These are phyloP conservation scores for Aspergillus luchuensis DNA, from an alignment of 2,329 filamentous ascomycete genomes.

Conservation along the genomic window DNA sequence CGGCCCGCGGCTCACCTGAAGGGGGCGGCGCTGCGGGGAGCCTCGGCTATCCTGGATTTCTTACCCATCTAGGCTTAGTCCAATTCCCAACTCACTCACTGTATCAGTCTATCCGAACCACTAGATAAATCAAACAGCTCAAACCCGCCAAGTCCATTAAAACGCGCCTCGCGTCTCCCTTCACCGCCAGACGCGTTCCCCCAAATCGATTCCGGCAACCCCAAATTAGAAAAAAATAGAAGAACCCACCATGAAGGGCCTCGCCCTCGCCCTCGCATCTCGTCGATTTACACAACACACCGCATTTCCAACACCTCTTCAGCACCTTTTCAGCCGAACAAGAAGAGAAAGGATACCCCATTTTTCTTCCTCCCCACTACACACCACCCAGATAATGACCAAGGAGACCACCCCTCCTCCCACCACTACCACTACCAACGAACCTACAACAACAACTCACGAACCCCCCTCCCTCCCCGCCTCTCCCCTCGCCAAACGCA, in stretches of 20 bases:
- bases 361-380: not conserved
- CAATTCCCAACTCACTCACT: not conserved
- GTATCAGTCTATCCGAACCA: too few species aligned
- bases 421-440: constrained; percentile 23
- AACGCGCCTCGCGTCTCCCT: constrained; percentile 22
- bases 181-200: constrained; percentile 28
- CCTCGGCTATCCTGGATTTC: not conserved
- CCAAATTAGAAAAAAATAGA: too few species aligned
- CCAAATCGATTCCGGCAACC: not conserved
- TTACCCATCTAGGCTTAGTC: not conserved
- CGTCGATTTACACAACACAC: constrained; percentile 2
- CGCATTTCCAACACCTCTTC: constrained; percentile 4
- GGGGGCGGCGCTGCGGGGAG: not conserved
- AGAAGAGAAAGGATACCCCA: not conserved
- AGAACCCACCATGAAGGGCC: constrained; percentile 6
- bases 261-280: constrained; percentile 5
- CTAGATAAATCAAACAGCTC: constrained; percentile 10
- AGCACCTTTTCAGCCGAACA: constrained; percentile 23
- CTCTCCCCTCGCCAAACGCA: constrained; percentile 78
- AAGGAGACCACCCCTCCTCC: constrained; percentile 46
- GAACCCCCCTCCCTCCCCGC: constrained; percentile 62
- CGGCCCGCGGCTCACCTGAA: not conserved
- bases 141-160: constrained; percentile 18
- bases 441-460: constrained; percentile 33
- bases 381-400: constrained; percentile 41